Percentiles rank a stretch among this genome's conserved stretches.
Conservation (phyloP, 2,329 filamentous ascomycete species). For the Diaporthe ampelina region DNA sequence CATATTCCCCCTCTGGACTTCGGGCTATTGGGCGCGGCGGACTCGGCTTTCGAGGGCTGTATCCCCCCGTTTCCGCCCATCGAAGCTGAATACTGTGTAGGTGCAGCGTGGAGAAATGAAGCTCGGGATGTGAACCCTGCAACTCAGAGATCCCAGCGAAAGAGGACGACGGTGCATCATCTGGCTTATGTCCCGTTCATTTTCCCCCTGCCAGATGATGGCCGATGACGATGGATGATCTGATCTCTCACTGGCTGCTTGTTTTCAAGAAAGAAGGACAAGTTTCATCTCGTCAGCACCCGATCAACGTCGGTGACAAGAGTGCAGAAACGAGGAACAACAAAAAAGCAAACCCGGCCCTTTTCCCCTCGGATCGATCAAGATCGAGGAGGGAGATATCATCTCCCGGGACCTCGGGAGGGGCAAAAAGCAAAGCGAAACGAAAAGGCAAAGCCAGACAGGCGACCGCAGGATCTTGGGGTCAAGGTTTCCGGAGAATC, state of each 20-base stretch:
- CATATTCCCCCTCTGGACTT: not conserved
- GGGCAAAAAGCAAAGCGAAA: conserved; percentile 9
- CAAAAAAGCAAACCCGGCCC: not conserved
- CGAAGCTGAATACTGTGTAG: not conserved
- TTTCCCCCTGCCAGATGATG: not conserved
- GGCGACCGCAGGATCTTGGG: conserved; percentile 23
- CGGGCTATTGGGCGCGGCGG: conserved; percentile 5
- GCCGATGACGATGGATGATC: no score
- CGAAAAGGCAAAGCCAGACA: not conserved
- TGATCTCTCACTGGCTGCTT: not conserved
- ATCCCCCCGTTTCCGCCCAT: conserved; percentile 7
- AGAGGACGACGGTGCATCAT: not conserved
- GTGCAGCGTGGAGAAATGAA: not conserved
- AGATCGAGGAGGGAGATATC: not conserved
- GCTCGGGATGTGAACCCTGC: not conserved
- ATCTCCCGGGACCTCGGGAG: not conserved
- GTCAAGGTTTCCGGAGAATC: not conserved
- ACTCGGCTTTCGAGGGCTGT: conserved; percentile 9
- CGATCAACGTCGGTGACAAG: not conserved
- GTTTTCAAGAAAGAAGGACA: not conserved
- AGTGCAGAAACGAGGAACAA: not conserved
- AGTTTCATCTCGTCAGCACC: not conserved
- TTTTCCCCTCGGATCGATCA: not conserved
- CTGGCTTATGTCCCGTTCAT: not conserved
- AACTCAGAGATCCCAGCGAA: no score